Conservation (phyloP, 2,329 filamentous ascomycete species). For the Ophiostoma sp. region DNA sequence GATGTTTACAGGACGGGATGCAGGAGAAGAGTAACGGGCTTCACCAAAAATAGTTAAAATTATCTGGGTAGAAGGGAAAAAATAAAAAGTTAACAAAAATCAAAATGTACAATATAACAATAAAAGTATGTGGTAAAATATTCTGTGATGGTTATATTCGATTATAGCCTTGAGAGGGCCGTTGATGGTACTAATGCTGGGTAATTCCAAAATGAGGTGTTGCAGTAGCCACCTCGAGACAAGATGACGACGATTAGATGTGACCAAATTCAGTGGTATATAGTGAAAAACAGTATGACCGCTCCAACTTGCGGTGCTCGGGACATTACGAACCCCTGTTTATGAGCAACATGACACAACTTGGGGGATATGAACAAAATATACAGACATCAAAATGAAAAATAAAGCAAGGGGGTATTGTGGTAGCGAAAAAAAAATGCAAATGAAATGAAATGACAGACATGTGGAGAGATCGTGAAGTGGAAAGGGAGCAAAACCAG, state of each 20-base stretch:
- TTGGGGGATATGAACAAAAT: neutral
- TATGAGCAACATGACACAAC: neutral
- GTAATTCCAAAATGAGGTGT: neutral
- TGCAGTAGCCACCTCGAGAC: neutral
- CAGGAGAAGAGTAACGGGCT: neutral
- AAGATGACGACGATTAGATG: no score
- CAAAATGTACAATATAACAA: neutral
- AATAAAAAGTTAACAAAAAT: no score
- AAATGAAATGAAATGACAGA: neutral
- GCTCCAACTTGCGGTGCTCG: neutral
- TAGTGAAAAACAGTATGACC: neutral
- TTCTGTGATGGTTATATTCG: neutral
- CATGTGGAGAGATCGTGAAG: neutral
- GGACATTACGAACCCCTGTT: neutral
- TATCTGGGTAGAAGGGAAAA: constrained; percentile 12
- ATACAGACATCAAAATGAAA: neutral
- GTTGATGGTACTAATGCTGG: neutral
- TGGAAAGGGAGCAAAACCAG: neutral
- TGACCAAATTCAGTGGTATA: neutral
- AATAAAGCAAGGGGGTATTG: constrained; percentile 7
- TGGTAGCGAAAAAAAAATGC: neutral
- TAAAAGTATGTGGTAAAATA: neutral
- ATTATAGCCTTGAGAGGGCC: neutral
- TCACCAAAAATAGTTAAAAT: neutral
- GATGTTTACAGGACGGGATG: constrained; percentile 1